Evolutionary conservation across 805 yeast species (phyloP).

Genomic region (Ascoidea rubescens): DNA sequence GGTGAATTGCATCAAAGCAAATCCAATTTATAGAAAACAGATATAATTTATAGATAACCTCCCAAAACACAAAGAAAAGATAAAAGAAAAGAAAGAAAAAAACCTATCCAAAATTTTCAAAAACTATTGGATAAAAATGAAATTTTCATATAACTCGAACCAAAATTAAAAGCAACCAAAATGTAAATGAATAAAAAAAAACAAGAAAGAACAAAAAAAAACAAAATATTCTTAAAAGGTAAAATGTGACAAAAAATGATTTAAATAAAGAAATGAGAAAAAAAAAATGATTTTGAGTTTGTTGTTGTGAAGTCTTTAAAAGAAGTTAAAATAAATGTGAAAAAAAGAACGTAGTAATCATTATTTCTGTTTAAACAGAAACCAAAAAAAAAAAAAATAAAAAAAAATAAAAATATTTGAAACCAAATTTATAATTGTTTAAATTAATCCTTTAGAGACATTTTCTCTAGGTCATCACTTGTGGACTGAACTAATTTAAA

Average conservation of each 20-base stretch:
- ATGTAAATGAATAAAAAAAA: background rate
- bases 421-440: too few relatives aligned
- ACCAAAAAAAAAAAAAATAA: background rate
- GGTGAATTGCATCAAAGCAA: background rate
- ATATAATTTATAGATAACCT: background rate
- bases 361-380: background rate
- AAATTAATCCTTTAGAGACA: background rate
- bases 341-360: background rate
- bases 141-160: background rate
- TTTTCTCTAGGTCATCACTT: background rate
- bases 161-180: background rate
- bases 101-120: background rate
- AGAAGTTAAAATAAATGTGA: slow-evolving; percentile 1
- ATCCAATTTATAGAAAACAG: background rate
- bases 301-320: background rate
- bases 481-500: background rate
- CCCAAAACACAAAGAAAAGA: background rate
- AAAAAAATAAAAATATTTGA: background rate
- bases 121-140: background rate
- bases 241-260: background rate
- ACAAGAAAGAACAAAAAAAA: background rate
- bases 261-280: background rate
- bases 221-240: background rate
- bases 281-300: background rate
- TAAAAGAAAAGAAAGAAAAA: background rate